Evolutionary conservation across 1,139 yeast species (phyloP).

Genomic region (Magnusiomyces clavatus): DNA sequence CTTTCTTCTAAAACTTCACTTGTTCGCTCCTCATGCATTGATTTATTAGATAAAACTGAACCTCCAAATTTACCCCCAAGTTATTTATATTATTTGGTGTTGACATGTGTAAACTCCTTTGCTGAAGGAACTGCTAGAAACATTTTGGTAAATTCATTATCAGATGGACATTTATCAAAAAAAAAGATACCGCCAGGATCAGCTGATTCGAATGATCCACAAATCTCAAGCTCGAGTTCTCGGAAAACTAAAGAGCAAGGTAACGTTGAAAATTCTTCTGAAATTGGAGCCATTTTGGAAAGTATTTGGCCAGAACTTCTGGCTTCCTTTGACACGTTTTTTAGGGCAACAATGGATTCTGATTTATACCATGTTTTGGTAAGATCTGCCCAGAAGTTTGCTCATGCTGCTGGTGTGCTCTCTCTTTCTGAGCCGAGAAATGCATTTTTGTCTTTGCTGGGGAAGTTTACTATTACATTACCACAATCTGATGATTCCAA

Average conservation of each 20-base stretch:
- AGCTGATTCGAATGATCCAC: too few relatives aligned
- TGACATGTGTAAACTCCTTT: slow-evolving; percentile 45
- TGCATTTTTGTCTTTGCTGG: slow-evolving; percentile 49
- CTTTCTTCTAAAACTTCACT: slow-evolving; percentile 30
- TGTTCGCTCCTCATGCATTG: slow-evolving; percentile 53
- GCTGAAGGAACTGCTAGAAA: slow-evolving; percentile 60
- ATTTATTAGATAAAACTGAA: slow-evolving; percentile 68
- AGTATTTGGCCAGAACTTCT: slow-evolving; percentile 39
- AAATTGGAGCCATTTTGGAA: slow-evolving; percentile 34
- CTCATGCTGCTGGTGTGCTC: slow-evolving; percentile 78
- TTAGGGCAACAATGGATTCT: slow-evolving; percentile 60
- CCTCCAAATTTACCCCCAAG: slow-evolving; percentile 57
- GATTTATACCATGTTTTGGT: slow-evolving; percentile 57
- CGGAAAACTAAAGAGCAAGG: not conserved
- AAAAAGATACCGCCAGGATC: too few relatives aligned
- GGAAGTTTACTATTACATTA: slow-evolving; percentile 42
- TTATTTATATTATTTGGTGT: slow-evolving; percentile 54
- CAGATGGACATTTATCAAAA: slow-evolving; percentile 10
- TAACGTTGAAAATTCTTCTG: slow-evolving; percentile 20
- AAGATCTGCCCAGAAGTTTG: slow-evolving; percentile 66
- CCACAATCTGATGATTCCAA: slow-evolving; percentile 32
- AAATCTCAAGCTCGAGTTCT: slow-evolving; percentile 16
- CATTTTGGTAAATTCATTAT: slow-evolving; percentile 7
- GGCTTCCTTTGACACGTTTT: slow-evolving; percentile 42
- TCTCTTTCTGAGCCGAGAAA: slow-evolving; percentile 51